phyloP scores from a whole-genome alignment of 1,139 yeast species.

The Suhomyces anneliseae region DNA sequence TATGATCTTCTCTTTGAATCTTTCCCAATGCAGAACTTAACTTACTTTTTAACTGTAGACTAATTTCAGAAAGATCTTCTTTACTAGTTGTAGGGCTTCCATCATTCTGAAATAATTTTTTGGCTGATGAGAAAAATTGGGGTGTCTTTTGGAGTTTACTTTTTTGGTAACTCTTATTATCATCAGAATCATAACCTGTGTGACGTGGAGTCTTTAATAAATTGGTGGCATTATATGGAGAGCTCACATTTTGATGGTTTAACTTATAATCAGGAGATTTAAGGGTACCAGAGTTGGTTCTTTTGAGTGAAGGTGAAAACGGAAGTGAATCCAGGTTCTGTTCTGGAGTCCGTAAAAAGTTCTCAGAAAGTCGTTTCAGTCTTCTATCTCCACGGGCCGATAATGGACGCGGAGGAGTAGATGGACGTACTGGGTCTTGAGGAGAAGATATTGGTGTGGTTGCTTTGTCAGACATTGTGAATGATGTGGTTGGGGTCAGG shows the following conservation, averaged over 20 bases:
- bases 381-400: slow-evolving; percentile 13
- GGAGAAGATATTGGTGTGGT: slow-evolving; percentile 39
- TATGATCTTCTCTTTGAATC: slow-evolving; percentile 26
- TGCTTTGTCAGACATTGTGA: slow-evolving; percentile 28
- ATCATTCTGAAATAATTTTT: slow-evolving; percentile 30
- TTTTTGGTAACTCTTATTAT: slow-evolving; percentile 5
- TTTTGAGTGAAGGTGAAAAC: slow-evolving; percentile 41
- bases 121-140: slow-evolving; percentile 44
- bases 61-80: slow-evolving; percentile 41
- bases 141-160: slow-evolving; percentile 41
- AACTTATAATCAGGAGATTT: slow-evolving; percentile 37
- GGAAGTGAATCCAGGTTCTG: slow-evolving; percentile 26
- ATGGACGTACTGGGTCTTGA: slow-evolving; percentile 23
- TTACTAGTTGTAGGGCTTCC: slow-evolving; percentile 17
- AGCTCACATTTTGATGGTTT: slow-evolving; percentile 24
- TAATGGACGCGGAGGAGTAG: slow-evolving; percentile 31
- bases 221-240: slow-evolving; percentile 30
- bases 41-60: slow-evolving; percentile 38
- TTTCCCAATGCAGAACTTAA: slow-evolving; percentile 44
- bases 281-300: slow-evolving; percentile 32
- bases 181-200: slow-evolving; percentile 29
- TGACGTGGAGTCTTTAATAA: slow-evolving; percentile 40
- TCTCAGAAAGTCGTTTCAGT: slow-evolving; percentile 23
- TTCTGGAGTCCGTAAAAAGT: slow-evolving; percentile 37
- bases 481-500: background rate